Evolutionary conservation across 345 rosid species (phyloP).

Genomic region (Eucalyptus marginata): DNA sequence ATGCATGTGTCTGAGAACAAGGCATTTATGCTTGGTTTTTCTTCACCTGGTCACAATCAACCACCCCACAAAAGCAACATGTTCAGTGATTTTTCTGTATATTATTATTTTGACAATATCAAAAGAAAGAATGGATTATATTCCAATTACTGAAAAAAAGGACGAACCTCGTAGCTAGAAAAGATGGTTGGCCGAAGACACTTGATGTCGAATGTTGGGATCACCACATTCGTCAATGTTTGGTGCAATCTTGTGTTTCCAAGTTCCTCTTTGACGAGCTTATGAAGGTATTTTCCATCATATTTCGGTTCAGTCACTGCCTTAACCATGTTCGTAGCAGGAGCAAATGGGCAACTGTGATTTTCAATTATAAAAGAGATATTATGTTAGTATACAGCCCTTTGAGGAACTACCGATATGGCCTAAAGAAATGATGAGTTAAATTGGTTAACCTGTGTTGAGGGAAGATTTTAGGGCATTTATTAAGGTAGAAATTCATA

Average conservation of each 20-base stretch:
- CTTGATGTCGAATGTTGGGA: conserved; percentile 22
- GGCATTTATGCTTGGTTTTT: neutral
- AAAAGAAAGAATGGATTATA: neutral
- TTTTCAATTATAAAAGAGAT: neutral
- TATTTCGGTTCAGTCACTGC: conserved; percentile 12
- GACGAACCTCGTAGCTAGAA: conserved; percentile 4
- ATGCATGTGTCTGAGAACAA: conserved; percentile 9
- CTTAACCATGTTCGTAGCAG: neutral
- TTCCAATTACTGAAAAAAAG: neutral
- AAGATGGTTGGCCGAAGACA: conserved; percentile 18
- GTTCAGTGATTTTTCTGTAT: neutral
- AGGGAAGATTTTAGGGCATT: conserved; percentile 16
- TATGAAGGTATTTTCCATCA: conserved; percentile 12
- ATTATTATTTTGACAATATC: neutral
- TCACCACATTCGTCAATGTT: conserved; percentile 17
- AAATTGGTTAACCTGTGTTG: neutral
- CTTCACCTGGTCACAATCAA: neutral
- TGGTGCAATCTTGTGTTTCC: conserved; percentile 8
- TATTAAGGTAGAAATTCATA: neutral
- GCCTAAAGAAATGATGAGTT: neutral
- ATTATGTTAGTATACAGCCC: neutral
- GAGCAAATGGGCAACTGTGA: neutral
- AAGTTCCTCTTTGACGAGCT: conserved; percentile 3
- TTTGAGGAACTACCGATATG: neutral
- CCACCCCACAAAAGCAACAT: neutral